Base-by-base conservation (phyloP, 1,284 basidiomycete species). In the Mycena citricolor region DNA sequence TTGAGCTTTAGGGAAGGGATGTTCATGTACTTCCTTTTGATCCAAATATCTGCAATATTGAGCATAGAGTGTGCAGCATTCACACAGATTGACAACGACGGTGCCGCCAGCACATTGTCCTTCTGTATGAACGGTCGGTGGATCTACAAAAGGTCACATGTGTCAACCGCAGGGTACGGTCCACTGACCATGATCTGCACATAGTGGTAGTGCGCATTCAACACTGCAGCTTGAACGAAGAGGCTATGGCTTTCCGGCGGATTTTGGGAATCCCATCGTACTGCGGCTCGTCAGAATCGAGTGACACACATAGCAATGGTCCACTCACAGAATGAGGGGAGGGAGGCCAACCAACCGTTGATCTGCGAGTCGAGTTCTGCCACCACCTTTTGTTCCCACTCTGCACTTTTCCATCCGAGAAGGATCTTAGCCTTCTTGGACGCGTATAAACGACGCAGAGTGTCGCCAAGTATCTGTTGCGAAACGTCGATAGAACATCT, bases 111-210 rank as follows among this genome's bases (percentile, higher is more conserved):
- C 52, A 42, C 17, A 56, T 51, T 23, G 42, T 42, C 4, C 50
- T 52, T 21, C 49, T 68, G 2, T 76, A 75, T 30, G 83, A 80
- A 83, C 0, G 77, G 77, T 5, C 80, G 72, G 57, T 83, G 81
- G 35, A 83, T 73, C 36, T 38, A 21, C 22, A 12, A n/a, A n/a
- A n/a, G n/a, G n/a, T 38, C 8, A 38, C 8, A 8, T 26, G 6
- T 21, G 16, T 8, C 11, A 16, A 26, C 6, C 17, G 11, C 21
- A 12, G 11, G 30, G 5, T 17, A 8, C 8, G 8, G 10, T 12
- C 24, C 5, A 28, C 36, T 25, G 8, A 38, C 36, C 17, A 76
- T 62, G 50, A 83, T 81, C 47, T 69, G 69, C 10, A 68, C 55
- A 33, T 73, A 67, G 56, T 79, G 77, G 58, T 73, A 79, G 19